Percentiles rank a stretch among this genome's conserved stretches.
These are phyloP conservation scores for Lactifluus volemus DNA, from an alignment of 768 basidiomycete species.

Conservation along the genomic window DNA sequence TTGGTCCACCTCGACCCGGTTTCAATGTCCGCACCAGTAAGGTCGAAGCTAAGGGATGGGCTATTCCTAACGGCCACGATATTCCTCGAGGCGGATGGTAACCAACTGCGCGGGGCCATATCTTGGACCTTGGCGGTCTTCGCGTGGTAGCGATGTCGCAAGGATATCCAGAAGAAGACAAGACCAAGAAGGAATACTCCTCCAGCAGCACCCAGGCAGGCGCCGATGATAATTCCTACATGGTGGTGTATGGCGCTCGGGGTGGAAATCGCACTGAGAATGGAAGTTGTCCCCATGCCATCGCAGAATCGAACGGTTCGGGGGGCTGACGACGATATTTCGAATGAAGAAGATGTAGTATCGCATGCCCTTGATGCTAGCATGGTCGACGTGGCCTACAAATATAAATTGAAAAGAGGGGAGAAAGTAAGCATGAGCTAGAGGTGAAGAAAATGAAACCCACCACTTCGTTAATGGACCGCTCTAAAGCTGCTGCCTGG, in stretches of 20 bases:
- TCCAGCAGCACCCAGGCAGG: neutral
- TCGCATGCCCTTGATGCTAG: neutral
- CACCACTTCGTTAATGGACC: neutral
- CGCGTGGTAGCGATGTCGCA: neutral
- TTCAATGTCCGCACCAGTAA: neutral
- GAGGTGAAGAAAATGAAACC: neutral
- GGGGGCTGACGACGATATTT: neutral
- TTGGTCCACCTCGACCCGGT: neutral
- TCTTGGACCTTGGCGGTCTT: neutral
- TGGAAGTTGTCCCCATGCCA: neutral
- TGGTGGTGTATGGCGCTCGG: neutral
- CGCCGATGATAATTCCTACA: neutral
- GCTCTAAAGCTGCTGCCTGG: slow-evolving; percentile 1
- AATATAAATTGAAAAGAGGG: neutral
- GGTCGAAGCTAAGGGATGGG: slow-evolving; percentile 5
- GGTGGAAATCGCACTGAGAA: neutral
- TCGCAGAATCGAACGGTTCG: neutral
- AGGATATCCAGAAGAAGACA: slow-evolving; percentile 3
- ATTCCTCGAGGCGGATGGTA: neutral
- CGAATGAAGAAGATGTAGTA: neutral
- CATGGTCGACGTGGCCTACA: neutral
- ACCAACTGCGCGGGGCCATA: neutral
- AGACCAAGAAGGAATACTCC: slow-evolving; percentile 1
- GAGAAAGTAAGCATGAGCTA: neutral
- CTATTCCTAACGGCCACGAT: neutral